Percentiles rank a stretch among this genome's conserved stretches.
phyloP scores from a whole-genome alignment of 305 asterid genomes.

The Fraxinus ornus region DNA sequence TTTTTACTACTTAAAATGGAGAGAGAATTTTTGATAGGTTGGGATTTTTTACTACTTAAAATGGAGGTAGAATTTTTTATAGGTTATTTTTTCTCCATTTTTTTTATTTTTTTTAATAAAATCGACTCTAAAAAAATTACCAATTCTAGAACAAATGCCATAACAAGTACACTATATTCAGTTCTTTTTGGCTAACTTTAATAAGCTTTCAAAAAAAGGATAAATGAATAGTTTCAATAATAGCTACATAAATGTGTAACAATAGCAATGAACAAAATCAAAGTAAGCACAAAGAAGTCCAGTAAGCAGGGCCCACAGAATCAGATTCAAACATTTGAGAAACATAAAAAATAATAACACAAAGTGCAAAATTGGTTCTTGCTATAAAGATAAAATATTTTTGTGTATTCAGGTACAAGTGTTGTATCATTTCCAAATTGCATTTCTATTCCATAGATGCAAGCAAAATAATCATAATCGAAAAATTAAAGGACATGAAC shows the following conservation, averaged over 20 bases:
- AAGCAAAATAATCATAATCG: background rate
- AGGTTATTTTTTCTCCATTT: too few relatives aligned
- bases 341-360: background rate
- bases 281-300: background rate
- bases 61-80: background rate
- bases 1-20: background rate
- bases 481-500: background rate
- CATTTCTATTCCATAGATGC: background rate
- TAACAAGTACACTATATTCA: background rate
- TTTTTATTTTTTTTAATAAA: too few relatives aligned
- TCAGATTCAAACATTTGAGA: background rate
- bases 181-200: background rate
- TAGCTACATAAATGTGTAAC: background rate
- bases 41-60: background rate
- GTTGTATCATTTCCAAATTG: background rate
- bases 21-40: too few relatives aligned
- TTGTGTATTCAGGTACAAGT: background rate
- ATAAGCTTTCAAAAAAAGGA: background rate
- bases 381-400: background rate
- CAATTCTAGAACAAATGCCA: background rate
- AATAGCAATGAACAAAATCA: background rate
- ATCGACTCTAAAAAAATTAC: background rate
- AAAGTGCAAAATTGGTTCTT: background rate
- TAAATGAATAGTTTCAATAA: background rate
- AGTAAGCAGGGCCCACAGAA: background rate